Conservation (phyloP, 106 monocot species). For the Triglochin maritima region DNA sequence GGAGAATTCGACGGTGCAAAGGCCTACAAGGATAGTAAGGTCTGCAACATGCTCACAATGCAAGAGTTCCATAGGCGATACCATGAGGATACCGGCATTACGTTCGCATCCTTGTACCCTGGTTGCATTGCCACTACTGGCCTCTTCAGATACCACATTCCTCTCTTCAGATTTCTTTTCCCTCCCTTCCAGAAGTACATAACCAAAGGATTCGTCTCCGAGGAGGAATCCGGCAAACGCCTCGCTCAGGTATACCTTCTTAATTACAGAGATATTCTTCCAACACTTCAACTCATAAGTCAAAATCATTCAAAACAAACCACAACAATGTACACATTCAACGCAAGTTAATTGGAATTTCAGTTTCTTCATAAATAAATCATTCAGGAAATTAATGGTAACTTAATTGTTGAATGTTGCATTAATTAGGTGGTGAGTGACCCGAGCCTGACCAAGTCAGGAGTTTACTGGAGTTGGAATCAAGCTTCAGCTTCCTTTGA, state of each 20-base stretch:
- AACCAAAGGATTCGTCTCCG: conserved; percentile 88
- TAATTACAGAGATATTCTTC: no score
- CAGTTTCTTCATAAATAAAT: no score
- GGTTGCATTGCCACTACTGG: conserved; percentile 97
- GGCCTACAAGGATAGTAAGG: conserved; percentile 98
- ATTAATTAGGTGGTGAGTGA: conserved; percentile 64
- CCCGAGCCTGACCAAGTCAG: conserved; percentile 81
- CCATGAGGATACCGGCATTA: conserved; percentile 86
- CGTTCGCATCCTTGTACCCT: conserved; percentile 81
- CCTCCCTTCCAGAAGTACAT: conserved; percentile 99
- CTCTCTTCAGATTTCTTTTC: conserved; percentile 75
- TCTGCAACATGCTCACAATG: conserved; percentile 99
- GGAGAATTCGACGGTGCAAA: conserved; percentile 77
- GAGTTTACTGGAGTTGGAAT: conserved; percentile 99
- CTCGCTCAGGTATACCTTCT: conserved; percentile 54
- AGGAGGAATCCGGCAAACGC: conserved; percentile 81
- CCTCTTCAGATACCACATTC: conserved; percentile 89
- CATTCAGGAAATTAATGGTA: no score
- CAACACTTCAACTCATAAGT: no score
- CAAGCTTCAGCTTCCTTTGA: conserved; percentile 79
- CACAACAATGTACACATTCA: no score
- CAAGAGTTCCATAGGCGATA: conserved; percentile 86
- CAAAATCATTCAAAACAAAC: no score
- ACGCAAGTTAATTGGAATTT: no score
- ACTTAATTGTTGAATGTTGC: not conserved